Conservation (phyloP, 192 early-diverging fungal genomes). For the Phlyctochytrium bullatum region DNA sequence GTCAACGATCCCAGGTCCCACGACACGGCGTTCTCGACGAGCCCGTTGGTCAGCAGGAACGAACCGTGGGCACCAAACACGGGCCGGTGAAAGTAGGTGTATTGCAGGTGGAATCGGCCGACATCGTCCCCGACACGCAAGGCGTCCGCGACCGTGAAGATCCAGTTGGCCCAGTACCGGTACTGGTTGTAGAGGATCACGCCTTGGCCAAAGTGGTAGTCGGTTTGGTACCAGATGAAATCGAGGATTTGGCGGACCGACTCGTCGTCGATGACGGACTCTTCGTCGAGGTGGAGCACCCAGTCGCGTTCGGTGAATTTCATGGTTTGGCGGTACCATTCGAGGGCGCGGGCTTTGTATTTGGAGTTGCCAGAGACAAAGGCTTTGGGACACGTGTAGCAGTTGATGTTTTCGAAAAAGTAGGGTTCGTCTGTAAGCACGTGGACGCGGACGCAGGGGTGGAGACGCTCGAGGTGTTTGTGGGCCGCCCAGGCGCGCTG, state of each 20-base stretch:
- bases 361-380: conserved; percentile 42
- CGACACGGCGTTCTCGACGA: conserved; percentile 54
- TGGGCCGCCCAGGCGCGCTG: conserved; percentile 54
- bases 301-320: conserved; percentile 54
- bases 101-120: conserved; percentile 56
- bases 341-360: conserved; percentile 59
- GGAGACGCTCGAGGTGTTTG: conserved; percentile 50
- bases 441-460: conserved; percentile 56
- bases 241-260: conserved; percentile 38
- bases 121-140: conserved; percentile 56
- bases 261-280: conserved; percentile 55
- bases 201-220: conserved; percentile 53
- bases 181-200: conserved; percentile 61
- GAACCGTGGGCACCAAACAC: conserved; percentile 56
- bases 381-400: conserved; percentile 54
- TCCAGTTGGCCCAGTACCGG: conserved; percentile 54
- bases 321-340: conserved; percentile 61
- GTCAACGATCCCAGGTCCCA: conserved; percentile 58
- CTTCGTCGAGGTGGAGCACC: conserved; percentile 60
- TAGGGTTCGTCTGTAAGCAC: conserved; percentile 60
- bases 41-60: conserved; percentile 53
- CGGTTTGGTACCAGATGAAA: conserved; percentile 48
- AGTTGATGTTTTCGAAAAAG: conserved; percentile 55
- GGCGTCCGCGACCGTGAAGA: conserved; percentile 58
- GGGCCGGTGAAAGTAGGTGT: conserved; percentile 54